A percentile compares a stretch with the other conserved stretches of the same genome.
Evolutionary conservation across 306 rosid genomes (phyloP).

Genomic region (Begonia fuchsioides): DNA sequence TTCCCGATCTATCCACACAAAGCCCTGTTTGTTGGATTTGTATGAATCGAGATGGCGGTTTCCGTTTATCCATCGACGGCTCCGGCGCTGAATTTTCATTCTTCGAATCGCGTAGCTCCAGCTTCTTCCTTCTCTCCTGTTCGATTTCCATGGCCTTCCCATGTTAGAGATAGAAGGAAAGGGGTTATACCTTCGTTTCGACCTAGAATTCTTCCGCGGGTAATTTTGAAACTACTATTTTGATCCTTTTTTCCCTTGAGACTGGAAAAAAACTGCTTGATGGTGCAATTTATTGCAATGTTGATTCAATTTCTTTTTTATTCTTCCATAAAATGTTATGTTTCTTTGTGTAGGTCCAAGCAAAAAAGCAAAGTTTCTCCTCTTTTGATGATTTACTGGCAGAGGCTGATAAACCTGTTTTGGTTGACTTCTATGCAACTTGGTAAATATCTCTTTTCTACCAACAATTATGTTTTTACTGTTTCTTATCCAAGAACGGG

Average conservation of each 20-base stretch:
- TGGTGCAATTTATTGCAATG: too few species aligned
- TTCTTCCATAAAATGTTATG: too few species aligned
- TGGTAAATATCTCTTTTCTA: constrained; percentile 32
- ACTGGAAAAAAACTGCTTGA: neutral
- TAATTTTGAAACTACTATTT: constrained; percentile 10
- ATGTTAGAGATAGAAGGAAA: constrained; percentile 17
- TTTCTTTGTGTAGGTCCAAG: constrained; percentile 41
- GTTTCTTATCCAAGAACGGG: neutral
- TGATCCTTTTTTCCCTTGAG: neutral
- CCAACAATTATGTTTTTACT: neutral
- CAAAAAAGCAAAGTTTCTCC: constrained; percentile 71
- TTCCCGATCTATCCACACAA: constrained; percentile 13
- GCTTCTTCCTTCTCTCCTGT: constrained; percentile 22
- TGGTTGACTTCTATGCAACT: constrained; percentile 96
- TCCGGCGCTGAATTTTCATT: constrained; percentile 21
- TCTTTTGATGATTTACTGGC: constrained; percentile 71
- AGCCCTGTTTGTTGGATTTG: neutral
- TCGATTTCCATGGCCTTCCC: constrained; percentile 37
- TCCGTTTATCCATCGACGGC: constrained; percentile 34
- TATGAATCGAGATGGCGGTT: constrained; percentile 40
- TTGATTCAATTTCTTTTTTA: too few species aligned
- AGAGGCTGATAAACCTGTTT: constrained; percentile 59
- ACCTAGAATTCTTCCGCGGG: constrained; percentile 40
- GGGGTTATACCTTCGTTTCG: constrained; percentile 23
- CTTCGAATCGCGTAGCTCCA: constrained; percentile 19